A percentile compares a stretch with the other conserved stretches of the same genome.
These are phyloP conservation scores for Phytophthora meadii DNA, from an alignment of 352 stramenopile genomes.

Conservation along the genomic window DNA sequence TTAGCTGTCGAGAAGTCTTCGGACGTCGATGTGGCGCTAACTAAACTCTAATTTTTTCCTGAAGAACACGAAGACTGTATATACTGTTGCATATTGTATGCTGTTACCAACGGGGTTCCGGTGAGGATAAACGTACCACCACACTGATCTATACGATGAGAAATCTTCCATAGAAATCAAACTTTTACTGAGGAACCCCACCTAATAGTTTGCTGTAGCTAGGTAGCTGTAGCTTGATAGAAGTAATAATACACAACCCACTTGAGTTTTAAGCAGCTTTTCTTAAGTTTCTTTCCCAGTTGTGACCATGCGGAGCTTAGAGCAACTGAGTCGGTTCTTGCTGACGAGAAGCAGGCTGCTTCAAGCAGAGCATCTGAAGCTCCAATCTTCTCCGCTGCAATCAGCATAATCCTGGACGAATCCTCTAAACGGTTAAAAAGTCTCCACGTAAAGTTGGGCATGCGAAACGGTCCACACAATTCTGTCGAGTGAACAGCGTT, in stretches of 20 bases:
- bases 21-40: constrained; percentile 56
- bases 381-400: constrained; percentile 1
- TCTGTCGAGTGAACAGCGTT: background rate
- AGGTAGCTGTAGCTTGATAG: too few relatives aligned
- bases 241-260: too few relatives aligned
- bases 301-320: too few relatives aligned
- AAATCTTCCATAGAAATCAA: constrained; percentile 81
- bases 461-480: background rate
- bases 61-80: constrained; percentile 47
- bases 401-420: too few relatives aligned
- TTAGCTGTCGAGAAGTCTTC: constrained; percentile 45
- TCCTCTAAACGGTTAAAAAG: background rate
- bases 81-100: constrained; percentile 6
- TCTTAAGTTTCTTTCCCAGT: too few relatives aligned
- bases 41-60: constrained; percentile 90
- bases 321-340: background rate
- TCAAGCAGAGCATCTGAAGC: background rate
- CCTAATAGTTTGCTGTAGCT: background rate
- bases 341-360: background rate
- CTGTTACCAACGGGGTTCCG: constrained; percentile 38
- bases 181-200: constrained; percentile 63
- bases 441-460: background rate
- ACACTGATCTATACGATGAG: constrained; percentile 77
- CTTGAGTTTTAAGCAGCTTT: too few relatives aligned
- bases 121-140: constrained; percentile 78